Base-by-base conservation (phyloP, 441 rosid genomes). In the Erysimum cheiri region DNA sequence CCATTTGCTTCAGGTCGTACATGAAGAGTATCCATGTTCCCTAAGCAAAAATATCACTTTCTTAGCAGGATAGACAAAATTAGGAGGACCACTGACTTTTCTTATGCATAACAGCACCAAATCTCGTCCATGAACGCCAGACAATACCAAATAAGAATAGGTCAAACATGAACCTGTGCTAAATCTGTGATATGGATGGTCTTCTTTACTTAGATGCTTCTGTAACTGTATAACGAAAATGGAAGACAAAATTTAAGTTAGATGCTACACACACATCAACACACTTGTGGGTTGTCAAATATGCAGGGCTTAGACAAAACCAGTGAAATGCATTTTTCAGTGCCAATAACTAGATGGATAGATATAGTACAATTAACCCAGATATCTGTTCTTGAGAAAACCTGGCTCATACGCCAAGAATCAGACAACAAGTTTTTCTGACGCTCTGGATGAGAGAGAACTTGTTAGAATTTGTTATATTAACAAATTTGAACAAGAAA, bases 361-460 rank as follows among this genome's bases (percentile, higher is more conserved):
- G 4, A 9, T 46, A 64, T 24, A 10, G 26, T 24, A 22, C n/a
- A 54, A 26, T 35, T 15, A 55, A 61, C 12, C 6, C 15, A 53
- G 6, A 29, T 39, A 14, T n/a, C 3, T 68, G 32, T 33, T 48
- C 6, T 22, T n/a, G 12, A 62, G 48, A n/a, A 31, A 12, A 92
- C 99, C 96, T 92, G 99, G 52, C 49, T 35, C 83, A 94, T 85
- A 79, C 98, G 88, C 98, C 96, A 84, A 50, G 37, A 65, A 82
- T 92, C 99, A 53, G 97, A 85, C 60, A 92, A 71, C 11, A 94
- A 83, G 74, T 94, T 92, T 58, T 91, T 94, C 80, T 92, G 96
- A 80, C 92, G 83, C 84, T 94, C 97, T 94, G 82, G 40, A 72
- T 66, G 32, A 40, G 33, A 73, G 32, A 32, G 26, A 65, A 29